Conservation (phyloP, 208 protist species). For the Entamoeba moshkovskii region DNA sequence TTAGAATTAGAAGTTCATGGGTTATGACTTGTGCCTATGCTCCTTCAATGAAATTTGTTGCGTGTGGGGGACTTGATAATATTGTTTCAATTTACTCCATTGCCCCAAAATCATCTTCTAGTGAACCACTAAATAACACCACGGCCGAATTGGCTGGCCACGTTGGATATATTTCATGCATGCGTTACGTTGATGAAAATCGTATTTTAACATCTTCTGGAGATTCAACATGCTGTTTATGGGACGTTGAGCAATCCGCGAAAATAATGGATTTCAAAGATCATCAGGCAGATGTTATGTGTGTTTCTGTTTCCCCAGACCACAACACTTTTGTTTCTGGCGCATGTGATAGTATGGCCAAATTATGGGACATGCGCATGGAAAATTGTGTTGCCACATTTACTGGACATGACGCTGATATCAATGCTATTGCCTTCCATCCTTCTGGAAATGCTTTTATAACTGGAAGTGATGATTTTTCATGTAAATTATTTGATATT, state of each 20-base stretch:
- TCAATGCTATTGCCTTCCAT: conserved; percentile 62
- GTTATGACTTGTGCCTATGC: conserved; percentile 57
- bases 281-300: conserved; percentile 64
- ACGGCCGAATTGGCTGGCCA: conserved; percentile 9
- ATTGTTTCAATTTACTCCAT: conserved; percentile 51
- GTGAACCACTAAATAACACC: neutral
- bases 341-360: conserved; percentile 54
- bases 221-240: conserved; percentile 29
- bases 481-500: conserved; percentile 63
- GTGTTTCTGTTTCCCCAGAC: neutral
- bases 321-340: conserved; percentile 60
- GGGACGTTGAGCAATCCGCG: conserved; percentile 50
- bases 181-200: conserved; percentile 52
- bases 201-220: conserved; percentile 35
- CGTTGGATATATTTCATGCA: conserved; percentile 51
- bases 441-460: conserved; percentile 48
- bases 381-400: conserved; percentile 56
- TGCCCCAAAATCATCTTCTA: neutral
- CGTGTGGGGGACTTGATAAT: conserved; percentile 62
- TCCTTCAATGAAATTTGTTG: conserved; percentile 52
- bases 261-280: conserved; percentile 39
- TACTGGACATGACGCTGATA: conserved; percentile 58
- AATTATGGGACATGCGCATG: conserved; percentile 58
- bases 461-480: conserved; percentile 62
- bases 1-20: conserved; percentile 8